Base-by-base conservation (phyloP, 2,329 filamentous ascomycete genomes). In the Sporothrix pallida region DNA sequence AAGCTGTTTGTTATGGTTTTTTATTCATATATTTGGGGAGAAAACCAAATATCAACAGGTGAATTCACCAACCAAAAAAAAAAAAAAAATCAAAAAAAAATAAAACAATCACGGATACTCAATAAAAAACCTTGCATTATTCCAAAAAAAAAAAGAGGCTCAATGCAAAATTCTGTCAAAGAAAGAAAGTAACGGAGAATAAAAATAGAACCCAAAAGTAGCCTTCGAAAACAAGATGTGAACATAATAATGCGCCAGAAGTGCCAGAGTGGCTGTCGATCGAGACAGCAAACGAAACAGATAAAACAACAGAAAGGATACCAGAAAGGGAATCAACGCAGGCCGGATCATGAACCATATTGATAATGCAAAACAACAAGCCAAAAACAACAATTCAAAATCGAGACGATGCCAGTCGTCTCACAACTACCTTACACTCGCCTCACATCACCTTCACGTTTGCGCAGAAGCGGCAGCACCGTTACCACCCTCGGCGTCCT, bases 301-400 rank as follows among this genome's bases (percentile, higher is more conserved):
- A 37, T 8, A 70, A 15, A 58, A 52, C 26, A 46, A 23, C 15
- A 23, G 15, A 58, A 2, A 56, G 13, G 9, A 42, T 23, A 70
- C 6, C 1, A 17, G n/a, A 26, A 65, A 48, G 63, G 63, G 23
- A 68, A 68, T 65, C 42, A 65, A 48, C 42, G 60, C 60, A 46
- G 23, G 23, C 6, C 37, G 17, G 2, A 46, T 65, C 60, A n/a
- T 65, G 23, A 46, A 23, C 37, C 42, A 46, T 65, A 17, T 15
- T 46, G 37, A 63, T 12, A 48, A 17, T 26, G 62, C 62, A 67
- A 48, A 13, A 20, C 17, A 20, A 67, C 31, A 37, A 37, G 1
- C 5, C 31, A 37, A 2, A 37, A 37, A 37, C 31, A 37, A 26
- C 23, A 26, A 26, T 26, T 3, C 23, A 26, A 26, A 26, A 26